A percentile compares a stretch with the other conserved stretches of the same genome.
Conservation (phyloP, 805 yeast species). For the Cephaloascus fragrans region DNA sequence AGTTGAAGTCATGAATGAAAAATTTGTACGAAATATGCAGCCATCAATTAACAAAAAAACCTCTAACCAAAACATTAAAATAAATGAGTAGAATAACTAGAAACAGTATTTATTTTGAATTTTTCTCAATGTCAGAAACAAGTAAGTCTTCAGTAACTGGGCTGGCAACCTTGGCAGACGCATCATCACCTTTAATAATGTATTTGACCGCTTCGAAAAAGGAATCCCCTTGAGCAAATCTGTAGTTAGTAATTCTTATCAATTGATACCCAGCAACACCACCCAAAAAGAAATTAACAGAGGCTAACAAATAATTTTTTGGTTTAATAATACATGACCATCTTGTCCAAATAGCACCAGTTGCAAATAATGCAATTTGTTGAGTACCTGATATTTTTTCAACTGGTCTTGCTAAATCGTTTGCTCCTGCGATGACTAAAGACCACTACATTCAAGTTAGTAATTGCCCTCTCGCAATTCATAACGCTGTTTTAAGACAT, state of each 20-base stretch:
- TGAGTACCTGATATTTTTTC: constrained; percentile 87
- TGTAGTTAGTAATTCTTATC: constrained; percentile 57
- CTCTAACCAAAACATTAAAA: too few species aligned
- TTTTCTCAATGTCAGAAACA: too few species aligned
- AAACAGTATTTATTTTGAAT: too few species aligned
- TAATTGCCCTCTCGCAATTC: too few species aligned
- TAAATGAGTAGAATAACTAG: too few species aligned
- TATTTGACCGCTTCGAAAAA: constrained; percentile 46
- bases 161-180: too few species aligned
- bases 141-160: too few species aligned
- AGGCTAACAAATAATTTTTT: constrained; percentile 75
- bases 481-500: too few species aligned
- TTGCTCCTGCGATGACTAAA: constrained; percentile 83
- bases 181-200: constrained; percentile 45
- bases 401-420: constrained; percentile 83
- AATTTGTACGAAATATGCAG: too few species aligned
- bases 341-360: constrained; percentile 96
- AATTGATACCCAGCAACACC: constrained; percentile 84
- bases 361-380: constrained; percentile 75
- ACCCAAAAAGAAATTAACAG: constrained; percentile 90
- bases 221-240: constrained; percentile 55
- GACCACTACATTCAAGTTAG: constrained; percentile 47
- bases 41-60: not conserved
- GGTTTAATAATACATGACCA: constrained; percentile 95
- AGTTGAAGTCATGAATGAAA: too few species aligned